Conservation (phyloP, 768 basidiomycete genomes). For the Suillus subaureus region DNA sequence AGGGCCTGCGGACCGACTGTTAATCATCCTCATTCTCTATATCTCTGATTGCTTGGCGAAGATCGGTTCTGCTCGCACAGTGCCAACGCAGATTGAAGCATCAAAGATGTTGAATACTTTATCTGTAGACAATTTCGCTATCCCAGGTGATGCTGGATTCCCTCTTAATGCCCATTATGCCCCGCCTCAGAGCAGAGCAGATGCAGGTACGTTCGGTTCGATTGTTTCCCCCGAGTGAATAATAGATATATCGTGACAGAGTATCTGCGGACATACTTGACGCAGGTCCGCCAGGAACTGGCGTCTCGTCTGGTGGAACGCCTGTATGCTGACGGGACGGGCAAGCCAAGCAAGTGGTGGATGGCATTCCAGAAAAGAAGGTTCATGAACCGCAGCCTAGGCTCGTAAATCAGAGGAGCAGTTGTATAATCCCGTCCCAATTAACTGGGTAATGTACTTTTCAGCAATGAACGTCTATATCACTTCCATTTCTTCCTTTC, state of each 20-base stretch:
- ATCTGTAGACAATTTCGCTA: slow-evolving; percentile 89
- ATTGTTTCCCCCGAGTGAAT: neutral
- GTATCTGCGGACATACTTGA: slow-evolving; percentile 86
- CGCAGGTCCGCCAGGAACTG: slow-evolving; percentile 91
- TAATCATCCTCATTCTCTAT: slow-evolving; percentile 97
- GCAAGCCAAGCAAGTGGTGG: slow-evolving; percentile 99
- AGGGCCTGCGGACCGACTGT: slow-evolving; percentile 91
- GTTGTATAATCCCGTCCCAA: slow-evolving; percentile 16
- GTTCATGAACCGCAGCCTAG: slow-evolving; percentile 91
- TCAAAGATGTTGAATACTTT: slow-evolving; percentile 87
- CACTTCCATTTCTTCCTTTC: slow-evolving; percentile 57
- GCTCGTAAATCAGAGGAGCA: slow-evolving; percentile 44
- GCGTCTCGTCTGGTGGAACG: slow-evolving; percentile 84
- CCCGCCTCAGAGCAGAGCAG: slow-evolving; percentile 69
- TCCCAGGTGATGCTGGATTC: slow-evolving; percentile 97
- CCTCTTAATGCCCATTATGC: slow-evolving; percentile 92
- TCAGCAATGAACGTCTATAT: slow-evolving; percentile 21
- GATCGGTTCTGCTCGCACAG: slow-evolving; percentile 70
- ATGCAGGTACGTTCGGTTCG: slow-evolving; percentile 65
- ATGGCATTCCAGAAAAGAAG: slow-evolving; percentile 99
- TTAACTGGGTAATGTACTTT: slow-evolving; percentile 23
- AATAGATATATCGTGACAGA: slow-evolving; percentile 49
- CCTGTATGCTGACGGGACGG: slow-evolving; percentile 90
- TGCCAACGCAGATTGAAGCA: slow-evolving; percentile 81
- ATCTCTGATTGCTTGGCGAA: slow-evolving; percentile 96